These are phyloP conservation scores for Leccinum longicurvipes DNA, from an alignment of 768 basidiomycete genomes.

Conservation along the genomic window DNA sequence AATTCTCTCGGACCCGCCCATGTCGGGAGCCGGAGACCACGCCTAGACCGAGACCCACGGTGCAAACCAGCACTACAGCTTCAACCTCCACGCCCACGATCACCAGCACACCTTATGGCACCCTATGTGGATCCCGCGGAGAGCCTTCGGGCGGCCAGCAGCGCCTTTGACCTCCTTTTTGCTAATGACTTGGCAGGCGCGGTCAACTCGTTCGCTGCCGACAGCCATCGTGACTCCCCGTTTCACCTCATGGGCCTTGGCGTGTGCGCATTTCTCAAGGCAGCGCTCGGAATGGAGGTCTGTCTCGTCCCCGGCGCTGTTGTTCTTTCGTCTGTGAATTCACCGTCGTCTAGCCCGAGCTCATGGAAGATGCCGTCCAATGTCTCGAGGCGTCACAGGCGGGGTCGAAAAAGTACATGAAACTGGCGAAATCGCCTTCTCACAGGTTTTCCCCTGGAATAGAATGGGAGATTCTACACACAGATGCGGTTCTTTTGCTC, in stretches of 20 bases:
- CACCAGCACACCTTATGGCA: not conserved
- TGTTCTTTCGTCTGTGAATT: not conserved
- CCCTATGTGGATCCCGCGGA: slow-evolving; percentile 23
- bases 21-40: slow-evolving; percentile 11
- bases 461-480: slow-evolving; percentile 75
- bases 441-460: slow-evolving; percentile 57
- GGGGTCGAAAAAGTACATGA: slow-evolving; percentile 52
- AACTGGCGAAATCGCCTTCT: slow-evolving; percentile 32
- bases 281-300: slow-evolving; percentile 80
- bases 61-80: not conserved
- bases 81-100: slow-evolving; percentile 1
- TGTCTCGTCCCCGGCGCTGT: not conserved
- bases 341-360: slow-evolving; percentile 39
- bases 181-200: slow-evolving; percentile 61
- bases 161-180: slow-evolving; percentile 70
- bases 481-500: slow-evolving; percentile 67
- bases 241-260: slow-evolving; percentile 74
- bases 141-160: slow-evolving; percentile 34
- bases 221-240: slow-evolving; percentile 44
- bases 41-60: not conserved
- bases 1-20: not conserved
- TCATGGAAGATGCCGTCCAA: slow-evolving; percentile 61
- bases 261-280: slow-evolving; percentile 71
- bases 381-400: slow-evolving; percentile 59
- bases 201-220: slow-evolving; percentile 40